Percentiles rank a stretch among this genome's conserved stretches.
These are phyloP conservation scores for Lathyrus tuberosus DNA, from an alignment of 306 rosid genomes.

Conservation along the genomic window DNA sequence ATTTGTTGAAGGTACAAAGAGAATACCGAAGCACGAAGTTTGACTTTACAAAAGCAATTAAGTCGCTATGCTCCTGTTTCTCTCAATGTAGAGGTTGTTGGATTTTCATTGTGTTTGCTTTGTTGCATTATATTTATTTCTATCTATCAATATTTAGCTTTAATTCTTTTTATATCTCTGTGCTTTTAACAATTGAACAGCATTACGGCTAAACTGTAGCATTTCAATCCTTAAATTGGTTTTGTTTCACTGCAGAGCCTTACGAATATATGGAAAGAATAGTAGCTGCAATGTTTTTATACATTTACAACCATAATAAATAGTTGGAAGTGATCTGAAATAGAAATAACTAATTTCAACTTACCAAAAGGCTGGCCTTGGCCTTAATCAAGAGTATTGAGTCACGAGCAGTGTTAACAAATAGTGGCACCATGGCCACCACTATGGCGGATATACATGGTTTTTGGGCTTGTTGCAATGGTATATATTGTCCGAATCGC, in stretches of 20 bases:
- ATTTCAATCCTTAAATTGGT: background rate
- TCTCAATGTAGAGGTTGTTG: constrained; percentile 70
- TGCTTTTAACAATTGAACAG: constrained; percentile 7
- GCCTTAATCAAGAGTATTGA: background rate
- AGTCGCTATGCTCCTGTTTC: constrained; percentile 76
- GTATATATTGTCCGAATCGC: too few species aligned
- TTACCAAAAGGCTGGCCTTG: background rate
- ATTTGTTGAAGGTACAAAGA: constrained; percentile 74
- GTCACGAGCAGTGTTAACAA: too few species aligned
- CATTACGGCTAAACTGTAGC: background rate
- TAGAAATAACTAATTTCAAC: constrained; percentile 5
- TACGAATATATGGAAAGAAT: constrained; percentile 6
- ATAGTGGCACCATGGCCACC: too few species aligned
- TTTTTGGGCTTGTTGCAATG: too few species aligned
- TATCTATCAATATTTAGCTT: constrained; percentile 20
- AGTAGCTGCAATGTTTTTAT: background rate
- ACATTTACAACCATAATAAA: background rate
- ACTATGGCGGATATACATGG: too few species aligned
- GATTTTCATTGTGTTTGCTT: constrained; percentile 21
- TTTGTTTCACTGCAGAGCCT: constrained; percentile 27
- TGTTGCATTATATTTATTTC: constrained; percentile 28
- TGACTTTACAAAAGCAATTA: constrained; percentile 75
- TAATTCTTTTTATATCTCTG: background rate
- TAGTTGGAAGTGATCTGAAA: constrained; percentile 3
- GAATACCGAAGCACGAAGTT: constrained; percentile 54